Base-by-base conservation (phyloP, 169 alveolate species). In the Cryptosporidium meleagridis region DNA sequence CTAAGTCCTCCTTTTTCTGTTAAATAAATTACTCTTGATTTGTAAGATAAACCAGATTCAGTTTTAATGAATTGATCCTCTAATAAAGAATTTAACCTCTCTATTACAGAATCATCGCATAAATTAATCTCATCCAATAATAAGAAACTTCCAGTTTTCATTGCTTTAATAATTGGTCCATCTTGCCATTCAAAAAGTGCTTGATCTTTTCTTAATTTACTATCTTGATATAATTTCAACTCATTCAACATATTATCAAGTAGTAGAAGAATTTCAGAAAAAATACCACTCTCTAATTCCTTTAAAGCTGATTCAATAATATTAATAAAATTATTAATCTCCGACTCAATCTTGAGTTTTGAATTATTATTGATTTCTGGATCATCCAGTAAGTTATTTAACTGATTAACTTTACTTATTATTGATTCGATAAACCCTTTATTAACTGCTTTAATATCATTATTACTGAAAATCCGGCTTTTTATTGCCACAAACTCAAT, bases 61-160 rank as follows among this genome's bases (percentile, higher is more conserved):
- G 96, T 87, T 86, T 92, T 44, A 84, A 91, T 29, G 86, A 91
- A 70, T 89, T 94, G 97, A 39, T 96, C 94, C 92, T 99, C 99
- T 84, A 98, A 96, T 8, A 98, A 98, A 23, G 99, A 97, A 92
- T 99, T 99, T 91, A 99, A 92, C 62, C 99, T 96, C 94, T 99
- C 99, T 70, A 99, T 85, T 9, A 98, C 99, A 21, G 99, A 97
- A 75, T 98, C 99, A 85, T 97, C 99, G 1, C 99, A 99, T 73
- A 99, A 95, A 7, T 99, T 97, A 45, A 98, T 98, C 95, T 99
- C 99, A 92, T 99, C 99, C 41, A 97, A 94, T 59, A 98, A 93
- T 35, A 97, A 96, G 18, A 92, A 91, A 26, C 97, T 98, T 5
- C 99, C 99, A 45, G 91, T 91, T 84, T 95, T 95, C 99, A 98